Conservation (phyloP, 352 stramenopile species). For the Poterioochromonas sp. region DNA sequence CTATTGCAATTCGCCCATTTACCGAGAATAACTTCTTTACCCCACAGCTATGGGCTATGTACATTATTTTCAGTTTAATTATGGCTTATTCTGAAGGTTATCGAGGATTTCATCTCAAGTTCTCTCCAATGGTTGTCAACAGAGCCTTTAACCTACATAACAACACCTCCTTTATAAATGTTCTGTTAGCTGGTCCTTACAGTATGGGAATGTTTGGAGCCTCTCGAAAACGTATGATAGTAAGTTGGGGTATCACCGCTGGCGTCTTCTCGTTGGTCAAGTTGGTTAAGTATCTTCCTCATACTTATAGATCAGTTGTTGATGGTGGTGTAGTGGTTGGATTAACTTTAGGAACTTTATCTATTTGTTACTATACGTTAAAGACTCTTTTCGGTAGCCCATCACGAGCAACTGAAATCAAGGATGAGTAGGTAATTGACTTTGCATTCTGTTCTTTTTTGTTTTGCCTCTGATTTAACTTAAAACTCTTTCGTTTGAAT, state of each 20-base stretch:
- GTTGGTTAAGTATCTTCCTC: constrained; percentile 61
- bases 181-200: constrained; percentile 62
- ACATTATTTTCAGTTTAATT: constrained; percentile 38
- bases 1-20: constrained; percentile 67
- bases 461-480: background rate
- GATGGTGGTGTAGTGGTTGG: constrained; percentile 68
- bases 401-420: too few species aligned
- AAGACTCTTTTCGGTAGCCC: constrained; percentile 27
- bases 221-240: constrained; percentile 59
- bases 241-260: constrained; percentile 59
- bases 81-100: constrained; percentile 70
- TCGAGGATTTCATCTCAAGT: constrained; percentile 73
- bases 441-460: too few species aligned
- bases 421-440: too few species aligned
- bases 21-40: constrained; percentile 33
- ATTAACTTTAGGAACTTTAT: constrained; percentile 56
- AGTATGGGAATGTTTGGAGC: constrained; percentile 69
- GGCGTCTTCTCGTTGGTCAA: constrained; percentile 63
- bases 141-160: constrained; percentile 55
- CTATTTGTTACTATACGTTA: constrained; percentile 53
- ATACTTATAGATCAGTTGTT: constrained; percentile 64
- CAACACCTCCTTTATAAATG: constrained; percentile 43
- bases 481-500: too few species aligned
- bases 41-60: constrained; percentile 30
- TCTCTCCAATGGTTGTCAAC: constrained; percentile 65